Conservation (phyloP, 208 protist species). For the Plasmodiophora brassicae region DNA sequence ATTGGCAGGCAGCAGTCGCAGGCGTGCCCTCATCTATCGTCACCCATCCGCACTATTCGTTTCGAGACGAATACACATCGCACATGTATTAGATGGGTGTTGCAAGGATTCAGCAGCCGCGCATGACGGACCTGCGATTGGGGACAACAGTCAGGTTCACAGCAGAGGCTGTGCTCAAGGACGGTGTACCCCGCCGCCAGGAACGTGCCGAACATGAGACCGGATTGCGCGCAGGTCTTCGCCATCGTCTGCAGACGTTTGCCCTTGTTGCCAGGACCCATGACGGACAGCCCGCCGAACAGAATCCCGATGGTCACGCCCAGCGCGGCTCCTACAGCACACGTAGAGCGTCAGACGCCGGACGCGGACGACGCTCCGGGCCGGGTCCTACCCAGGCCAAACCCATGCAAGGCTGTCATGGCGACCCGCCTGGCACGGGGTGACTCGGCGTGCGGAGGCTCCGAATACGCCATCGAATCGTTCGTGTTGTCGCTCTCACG, state of each 20-base stretch:
- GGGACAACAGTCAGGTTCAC: background rate
- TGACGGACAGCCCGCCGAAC: conserved; percentile 15
- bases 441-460: no score
- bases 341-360: background rate
- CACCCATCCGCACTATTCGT: no score
- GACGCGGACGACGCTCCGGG: background rate
- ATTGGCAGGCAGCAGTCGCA: no score
- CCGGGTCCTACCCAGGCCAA: background rate
- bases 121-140: conserved; percentile 5
- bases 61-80: no score
- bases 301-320: conserved; percentile 11
- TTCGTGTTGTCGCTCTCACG: no score
- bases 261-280: background rate
- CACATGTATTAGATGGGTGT: no score
- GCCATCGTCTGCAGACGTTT: conserved; percentile 13
- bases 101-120: conserved; percentile 7
- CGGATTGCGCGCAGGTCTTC: conserved; percentile 7
- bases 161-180: background rate
- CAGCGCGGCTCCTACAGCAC: background rate
- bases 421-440: no score
- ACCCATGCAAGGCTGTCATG: background rate
- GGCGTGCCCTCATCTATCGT: no score
- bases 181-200: background rate
- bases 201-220: conserved; percentile 1
- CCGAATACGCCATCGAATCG: no score